These are phyloP conservation scores for Coleophoma eucalyptorum DNA, from an alignment of 2,329 filamentous ascomycete genomes.

Conservation along the genomic window DNA sequence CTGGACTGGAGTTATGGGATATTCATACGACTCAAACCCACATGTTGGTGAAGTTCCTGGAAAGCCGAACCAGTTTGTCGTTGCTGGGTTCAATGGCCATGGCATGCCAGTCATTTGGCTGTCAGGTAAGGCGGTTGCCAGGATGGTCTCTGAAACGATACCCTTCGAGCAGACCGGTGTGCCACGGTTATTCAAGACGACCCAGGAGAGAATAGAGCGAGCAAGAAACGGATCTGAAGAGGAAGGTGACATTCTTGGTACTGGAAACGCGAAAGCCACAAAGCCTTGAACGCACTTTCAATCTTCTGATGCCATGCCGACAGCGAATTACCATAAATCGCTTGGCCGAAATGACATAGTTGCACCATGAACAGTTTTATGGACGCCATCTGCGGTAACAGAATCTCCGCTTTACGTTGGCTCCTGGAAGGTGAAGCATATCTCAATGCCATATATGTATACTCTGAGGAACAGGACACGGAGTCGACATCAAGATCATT, in stretches of 20 bases:
- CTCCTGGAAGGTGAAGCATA: no score
- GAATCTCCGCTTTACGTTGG: no score
- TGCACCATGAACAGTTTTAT: no score
- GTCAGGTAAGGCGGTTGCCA: constrained; percentile 33
- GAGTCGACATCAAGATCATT: no score
- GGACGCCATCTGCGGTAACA: no score
- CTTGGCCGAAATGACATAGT: no score
- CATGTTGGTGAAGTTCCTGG: constrained; percentile 39
- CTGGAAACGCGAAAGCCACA: neutral
- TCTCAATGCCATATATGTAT: no score
- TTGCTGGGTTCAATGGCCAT: constrained; percentile 45
- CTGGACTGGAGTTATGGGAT: constrained; percentile 34
- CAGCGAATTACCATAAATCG: no score
- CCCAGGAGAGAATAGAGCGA: neutral
- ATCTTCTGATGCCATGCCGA: no score
- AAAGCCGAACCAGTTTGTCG: constrained; percentile 33
- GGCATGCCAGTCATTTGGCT: constrained; percentile 45
- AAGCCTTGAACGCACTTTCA: no score
- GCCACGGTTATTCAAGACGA: constrained; percentile 31
- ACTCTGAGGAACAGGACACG: no score
- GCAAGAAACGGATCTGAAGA: neutral
- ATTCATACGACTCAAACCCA: constrained; percentile 34
- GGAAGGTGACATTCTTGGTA: neutral
- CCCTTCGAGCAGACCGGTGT: constrained; percentile 32
- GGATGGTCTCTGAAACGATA: constrained; percentile 31